Percentiles rank a stretch among this genome's conserved stretches.
These are phyloP conservation scores for Diaporthe helianthi DNA, from an alignment of 2,329 filamentous ascomycete genomes.

Conservation along the genomic window DNA sequence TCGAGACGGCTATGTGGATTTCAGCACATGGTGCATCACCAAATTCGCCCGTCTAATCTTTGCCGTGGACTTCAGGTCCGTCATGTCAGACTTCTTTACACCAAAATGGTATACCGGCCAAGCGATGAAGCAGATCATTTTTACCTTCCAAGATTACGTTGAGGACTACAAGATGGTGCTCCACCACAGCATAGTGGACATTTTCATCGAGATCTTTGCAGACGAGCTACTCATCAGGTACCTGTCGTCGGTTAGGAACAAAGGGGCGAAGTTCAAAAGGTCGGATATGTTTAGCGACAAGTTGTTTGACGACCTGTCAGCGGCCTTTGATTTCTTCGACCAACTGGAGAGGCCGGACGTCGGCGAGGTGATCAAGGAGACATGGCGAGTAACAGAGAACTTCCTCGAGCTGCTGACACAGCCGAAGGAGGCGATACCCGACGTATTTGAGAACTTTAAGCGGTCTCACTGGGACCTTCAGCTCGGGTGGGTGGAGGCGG, in stretches of 20 bases:
- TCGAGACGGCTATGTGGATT: slow-evolving; percentile 91
- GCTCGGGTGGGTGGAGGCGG: slow-evolving; percentile 94
- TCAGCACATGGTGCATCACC: slow-evolving; percentile 90
- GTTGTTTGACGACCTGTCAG: slow-evolving; percentile 90
- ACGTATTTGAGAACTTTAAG: slow-evolving; percentile 86
- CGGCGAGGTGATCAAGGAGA: slow-evolving; percentile 79
- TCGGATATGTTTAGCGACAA: slow-evolving; percentile 89
- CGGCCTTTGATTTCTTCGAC: slow-evolving; percentile 89
- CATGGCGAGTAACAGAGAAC: slow-evolving; percentile 89
- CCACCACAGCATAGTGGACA: slow-evolving; percentile 86
- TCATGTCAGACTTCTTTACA: slow-evolving; percentile 91
- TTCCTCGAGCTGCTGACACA: slow-evolving; percentile 82
- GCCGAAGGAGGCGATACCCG: slow-evolving; percentile 75
- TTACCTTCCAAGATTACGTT: slow-evolving; percentile 95
- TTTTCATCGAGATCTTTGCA: slow-evolving; percentile 91
- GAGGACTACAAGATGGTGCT: slow-evolving; percentile 84
- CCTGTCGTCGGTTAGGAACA: slow-evolving; percentile 84
- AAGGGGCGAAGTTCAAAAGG: slow-evolving; percentile 85
- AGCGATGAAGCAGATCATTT: slow-evolving; percentile 91
- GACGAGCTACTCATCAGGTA: slow-evolving; percentile 91
- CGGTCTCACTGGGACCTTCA: slow-evolving; percentile 90
- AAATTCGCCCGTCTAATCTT: slow-evolving; percentile 90
- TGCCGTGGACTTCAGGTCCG: slow-evolving; percentile 82
- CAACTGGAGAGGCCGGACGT: slow-evolving; percentile 73
- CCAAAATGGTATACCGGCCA: slow-evolving; percentile 85